phyloP scores from a whole-genome alignment of 225 moss, liverwort and hornwort genomes.

The Pseudisothecium myosuroides region DNA sequence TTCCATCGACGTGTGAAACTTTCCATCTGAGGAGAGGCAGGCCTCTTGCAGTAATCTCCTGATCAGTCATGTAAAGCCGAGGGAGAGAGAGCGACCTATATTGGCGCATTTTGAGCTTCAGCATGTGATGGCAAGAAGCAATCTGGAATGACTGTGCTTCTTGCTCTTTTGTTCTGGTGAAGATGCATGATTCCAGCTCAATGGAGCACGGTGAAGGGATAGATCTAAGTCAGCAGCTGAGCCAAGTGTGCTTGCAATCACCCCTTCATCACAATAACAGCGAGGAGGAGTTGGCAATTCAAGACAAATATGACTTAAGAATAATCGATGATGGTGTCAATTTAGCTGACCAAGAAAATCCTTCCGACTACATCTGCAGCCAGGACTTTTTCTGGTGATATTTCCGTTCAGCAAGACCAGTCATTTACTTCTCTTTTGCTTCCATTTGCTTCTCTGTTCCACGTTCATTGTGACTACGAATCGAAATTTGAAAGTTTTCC shows the following conservation, averaged over 20 bases:
- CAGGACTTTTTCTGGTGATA: slow-evolving; percentile 85
- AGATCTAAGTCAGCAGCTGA: slow-evolving; percentile 90
- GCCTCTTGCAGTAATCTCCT: neutral
- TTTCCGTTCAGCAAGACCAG: neutral
- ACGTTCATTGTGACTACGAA: neutral
- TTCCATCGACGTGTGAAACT: neutral
- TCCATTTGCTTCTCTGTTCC: neutral
- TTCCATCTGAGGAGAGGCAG: neutral
- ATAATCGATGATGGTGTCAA: slow-evolving; percentile 38
- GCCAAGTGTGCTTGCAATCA: slow-evolving; percentile 75
- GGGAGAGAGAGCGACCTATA: neutral
- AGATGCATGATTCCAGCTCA: slow-evolving; percentile 26
- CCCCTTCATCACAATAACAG: slow-evolving; percentile 10
- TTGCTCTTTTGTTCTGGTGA: slow-evolving; percentile 2
- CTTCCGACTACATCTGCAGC: slow-evolving; percentile 62
- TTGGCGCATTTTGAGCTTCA: neutral
- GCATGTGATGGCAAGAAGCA: neutral
- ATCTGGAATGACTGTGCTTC: neutral
- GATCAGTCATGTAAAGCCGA: neutral
- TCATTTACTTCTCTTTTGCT: neutral
- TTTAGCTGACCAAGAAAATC: slow-evolving; percentile 57
- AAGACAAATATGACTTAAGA: slow-evolving; percentile 18
- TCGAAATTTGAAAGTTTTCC: neutral
- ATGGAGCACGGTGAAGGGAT: slow-evolving; percentile 64
- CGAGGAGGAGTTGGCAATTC: slow-evolving; percentile 28